Conservation (phyloP, 345 rosid species). For the Nephelium lappaceum region DNA sequence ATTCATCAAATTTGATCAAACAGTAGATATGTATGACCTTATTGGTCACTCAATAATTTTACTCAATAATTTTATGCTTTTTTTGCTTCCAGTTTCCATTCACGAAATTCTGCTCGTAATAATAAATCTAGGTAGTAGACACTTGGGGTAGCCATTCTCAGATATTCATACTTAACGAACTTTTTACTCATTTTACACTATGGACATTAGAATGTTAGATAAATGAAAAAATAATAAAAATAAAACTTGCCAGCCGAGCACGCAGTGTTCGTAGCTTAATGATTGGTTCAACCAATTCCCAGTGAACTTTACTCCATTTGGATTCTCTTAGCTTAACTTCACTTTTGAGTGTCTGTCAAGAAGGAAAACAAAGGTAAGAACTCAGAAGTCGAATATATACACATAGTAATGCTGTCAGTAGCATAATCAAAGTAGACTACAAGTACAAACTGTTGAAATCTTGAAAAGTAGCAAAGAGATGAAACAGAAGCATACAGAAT, state of each 20-base stretch:
- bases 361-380: constrained; percentile 14
- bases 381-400: constrained; percentile 5
- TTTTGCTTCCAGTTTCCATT: not conserved
- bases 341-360: constrained; percentile 69
- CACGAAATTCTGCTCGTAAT: not conserved
- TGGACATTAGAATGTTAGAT: not conserved
- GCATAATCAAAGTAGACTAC: not conserved
- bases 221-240: constrained; percentile 5
- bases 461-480: not conserved
- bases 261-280: constrained; percentile 80
- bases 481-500: constrained; percentile 70
- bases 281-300: constrained; percentile 94
- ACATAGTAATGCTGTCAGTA: not conserved
- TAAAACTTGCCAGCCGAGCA: constrained; percentile 79
- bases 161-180: not conserved
- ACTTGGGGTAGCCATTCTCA: not conserved
- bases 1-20: not conserved
- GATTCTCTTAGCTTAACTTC: constrained; percentile 89
- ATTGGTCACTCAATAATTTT: not conserved
- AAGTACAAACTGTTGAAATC: not conserved
- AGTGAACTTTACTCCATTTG: constrained; percentile 64
- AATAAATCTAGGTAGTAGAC: not conserved
- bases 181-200: not conserved
- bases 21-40: not conserved
- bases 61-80: not conserved